A percentile compares a stretch with the other conserved stretches of the same genome.
These are phyloP conservation scores for Glycine latifolia DNA, from an alignment of 306 rosid genomes.

Conservation along the genomic window DNA sequence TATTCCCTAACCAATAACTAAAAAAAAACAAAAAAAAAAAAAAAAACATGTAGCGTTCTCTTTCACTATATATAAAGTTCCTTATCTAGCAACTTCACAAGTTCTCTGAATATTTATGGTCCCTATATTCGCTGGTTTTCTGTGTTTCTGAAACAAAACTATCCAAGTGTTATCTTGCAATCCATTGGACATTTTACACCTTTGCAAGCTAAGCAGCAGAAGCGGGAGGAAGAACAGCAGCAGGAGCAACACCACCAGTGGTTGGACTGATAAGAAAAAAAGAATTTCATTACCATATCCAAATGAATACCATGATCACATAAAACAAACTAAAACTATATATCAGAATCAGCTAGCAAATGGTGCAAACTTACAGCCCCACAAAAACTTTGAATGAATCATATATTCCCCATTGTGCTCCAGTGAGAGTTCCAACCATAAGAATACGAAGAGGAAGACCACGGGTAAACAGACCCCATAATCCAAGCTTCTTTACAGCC, in stretches of 20 bases:
- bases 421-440: slow-evolving; percentile 96
- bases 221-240: slow-evolving; percentile 39
- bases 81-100: neutral
- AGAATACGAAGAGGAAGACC: slow-evolving; percentile 97
- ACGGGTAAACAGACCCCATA: slow-evolving; percentile 83
- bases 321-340: neutral
- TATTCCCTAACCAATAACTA: neutral
- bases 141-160: slow-evolving; percentile 33
- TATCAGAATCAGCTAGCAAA: neutral
- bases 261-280: slow-evolving; percentile 70
- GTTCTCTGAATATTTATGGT: neutral
- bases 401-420: slow-evolving; percentile 93
- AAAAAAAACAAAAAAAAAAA: neutral
- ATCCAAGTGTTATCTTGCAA: neutral
- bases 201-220: slow-evolving; percentile 51
- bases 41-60: neutral
- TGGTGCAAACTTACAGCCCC: slow-evolving; percentile 76
- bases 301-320: neutral
- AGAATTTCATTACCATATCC: slow-evolving; percentile 25
- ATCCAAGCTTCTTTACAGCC: slow-evolving; percentile 90
- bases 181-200: slow-evolving; percentile 20
- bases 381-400: slow-evolving; percentile 89
- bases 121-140: slow-evolving; percentile 26
- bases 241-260: slow-evolving; percentile 80
- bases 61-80: neutral